phyloP scores from a whole-genome alignment of 2,329 filamentous ascomycete species.

The Sphaerulina populicola region DNA sequence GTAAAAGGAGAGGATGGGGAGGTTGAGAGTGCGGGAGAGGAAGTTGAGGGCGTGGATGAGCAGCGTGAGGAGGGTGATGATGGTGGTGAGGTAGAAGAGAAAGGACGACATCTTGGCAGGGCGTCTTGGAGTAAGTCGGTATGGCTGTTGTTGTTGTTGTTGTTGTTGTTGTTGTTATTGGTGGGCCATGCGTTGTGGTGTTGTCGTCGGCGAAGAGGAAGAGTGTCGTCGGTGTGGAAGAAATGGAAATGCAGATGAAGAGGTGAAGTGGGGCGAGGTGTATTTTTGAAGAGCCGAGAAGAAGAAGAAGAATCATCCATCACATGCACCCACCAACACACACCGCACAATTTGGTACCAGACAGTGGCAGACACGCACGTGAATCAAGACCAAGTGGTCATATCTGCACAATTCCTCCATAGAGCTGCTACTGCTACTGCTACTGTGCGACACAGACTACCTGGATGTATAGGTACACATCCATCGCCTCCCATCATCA shows the following conservation, averaged over 20 bases:
- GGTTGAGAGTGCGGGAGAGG: constrained; percentile 27
- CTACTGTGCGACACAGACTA: too few species aligned
- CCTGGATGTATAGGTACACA: background rate
- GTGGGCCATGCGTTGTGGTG: constrained; percentile 3
- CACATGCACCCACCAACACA: constrained; percentile 4
- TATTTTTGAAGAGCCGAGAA: background rate
- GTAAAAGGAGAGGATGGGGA: constrained; percentile 49
- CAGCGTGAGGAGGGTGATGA: constrained; percentile 25
- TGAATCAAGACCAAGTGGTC: too few species aligned
- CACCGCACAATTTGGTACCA: background rate
- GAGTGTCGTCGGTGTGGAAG: background rate
- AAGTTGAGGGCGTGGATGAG: constrained; percentile 33
- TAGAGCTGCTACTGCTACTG: too few species aligned
- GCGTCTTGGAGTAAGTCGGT: background rate
- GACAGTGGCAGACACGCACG: too few species aligned
- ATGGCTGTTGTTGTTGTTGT: background rate
- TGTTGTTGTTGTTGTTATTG: background rate
- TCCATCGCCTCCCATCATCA: background rate
- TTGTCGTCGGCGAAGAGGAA: too few species aligned
- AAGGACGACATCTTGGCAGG: constrained; percentile 19
- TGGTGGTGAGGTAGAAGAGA: constrained; percentile 25
- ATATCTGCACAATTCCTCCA: too few species aligned
- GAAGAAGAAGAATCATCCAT: background rate
- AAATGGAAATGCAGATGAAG: background rate
- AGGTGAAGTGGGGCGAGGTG: constrained; percentile 8